Base-by-base conservation (phyloP, 768 basidiomycete genomes). In the Lactifluus subvellereus region DNA sequence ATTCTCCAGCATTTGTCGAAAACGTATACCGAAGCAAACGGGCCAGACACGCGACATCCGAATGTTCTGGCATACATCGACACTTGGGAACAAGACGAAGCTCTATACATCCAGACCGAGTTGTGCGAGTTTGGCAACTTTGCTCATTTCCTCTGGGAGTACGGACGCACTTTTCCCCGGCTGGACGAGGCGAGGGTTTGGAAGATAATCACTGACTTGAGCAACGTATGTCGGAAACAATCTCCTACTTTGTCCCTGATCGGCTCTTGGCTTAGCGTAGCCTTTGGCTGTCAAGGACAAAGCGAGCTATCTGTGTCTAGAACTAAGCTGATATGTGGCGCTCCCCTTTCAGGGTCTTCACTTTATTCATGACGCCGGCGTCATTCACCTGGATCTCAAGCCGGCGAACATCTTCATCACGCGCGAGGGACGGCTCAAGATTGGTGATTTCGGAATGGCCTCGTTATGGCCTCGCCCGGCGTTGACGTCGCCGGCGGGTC, bases 361-460 rank as follows among this genome's bases (percentile, higher is more conserved):
- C 62, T 95, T 97, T 76, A 89, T 99, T 61, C 97, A 99, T 75
- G 81, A 84, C 68, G 83, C 87, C 49, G 87, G 88, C 59, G 85
- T 97, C 61, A 88, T 98, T 54, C 97, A 99, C 76, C 82, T 99
- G 59, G 97, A 99, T 76, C 76, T 99, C 67, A 99, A 99, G 77
- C 97, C 97, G 13, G 93, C 93, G 48, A 99, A 99, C 73, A 87
- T 99, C 55, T 94, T 99, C 72, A 80, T 99, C 69, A 94, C 91
- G 10, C 79, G 79, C 8, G 82, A 86, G 48, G 97, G 97, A 1
- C 83, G 88, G 50, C 88, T 99, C 77, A 94, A 93, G 77, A 94
- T 99, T 72, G 96, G 96, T 8, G 97, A 99, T 74, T 98, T 98
- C 77, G 97, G 97, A 9, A 94, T 99, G 87, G 95, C 96, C n/a